phyloP scores from a whole-genome alignment of 139 green algal genomes.

The Dunaliella primolecta region DNA sequence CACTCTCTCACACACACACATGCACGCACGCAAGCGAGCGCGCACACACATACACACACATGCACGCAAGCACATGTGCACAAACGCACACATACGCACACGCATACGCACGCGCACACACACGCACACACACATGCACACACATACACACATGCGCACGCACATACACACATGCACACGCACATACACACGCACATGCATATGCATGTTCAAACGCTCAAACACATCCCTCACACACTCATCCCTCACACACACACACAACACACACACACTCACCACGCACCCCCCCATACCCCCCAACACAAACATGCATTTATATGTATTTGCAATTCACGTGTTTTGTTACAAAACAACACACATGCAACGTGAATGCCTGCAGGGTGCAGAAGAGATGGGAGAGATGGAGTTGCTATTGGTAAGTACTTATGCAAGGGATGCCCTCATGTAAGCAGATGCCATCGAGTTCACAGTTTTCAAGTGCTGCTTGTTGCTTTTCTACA shows the following conservation, averaged over 20 bases:
- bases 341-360: too few relatives aligned
- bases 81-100: not conserved
- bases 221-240: too few relatives aligned
- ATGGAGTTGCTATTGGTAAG: slow-evolving; percentile 74
- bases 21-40: not conserved
- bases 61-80: not conserved
- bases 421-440: too few relatives aligned
- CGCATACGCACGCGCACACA: not conserved
- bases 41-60: not conserved
- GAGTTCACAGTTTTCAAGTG: too few relatives aligned
- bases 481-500: too few relatives aligned
- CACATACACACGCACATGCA: not conserved
- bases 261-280: too few relatives aligned
- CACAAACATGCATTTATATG: too few relatives aligned
- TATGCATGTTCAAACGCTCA: not conserved
- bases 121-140: not conserved
- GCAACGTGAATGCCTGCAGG: too few relatives aligned
- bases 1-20: not conserved
- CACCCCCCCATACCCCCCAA: too few relatives aligned
- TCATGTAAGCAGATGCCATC: too few relatives aligned
- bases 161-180: not conserved
- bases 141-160: not conserved
- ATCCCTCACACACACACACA: too few relatives aligned
- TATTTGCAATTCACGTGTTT: too few relatives aligned
- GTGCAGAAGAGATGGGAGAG: slow-evolving; percentile 67